Evolutionary conservation across 2,329 filamentous ascomycete species (phyloP).

Genomic region (Sporothrix inflata): DNA sequence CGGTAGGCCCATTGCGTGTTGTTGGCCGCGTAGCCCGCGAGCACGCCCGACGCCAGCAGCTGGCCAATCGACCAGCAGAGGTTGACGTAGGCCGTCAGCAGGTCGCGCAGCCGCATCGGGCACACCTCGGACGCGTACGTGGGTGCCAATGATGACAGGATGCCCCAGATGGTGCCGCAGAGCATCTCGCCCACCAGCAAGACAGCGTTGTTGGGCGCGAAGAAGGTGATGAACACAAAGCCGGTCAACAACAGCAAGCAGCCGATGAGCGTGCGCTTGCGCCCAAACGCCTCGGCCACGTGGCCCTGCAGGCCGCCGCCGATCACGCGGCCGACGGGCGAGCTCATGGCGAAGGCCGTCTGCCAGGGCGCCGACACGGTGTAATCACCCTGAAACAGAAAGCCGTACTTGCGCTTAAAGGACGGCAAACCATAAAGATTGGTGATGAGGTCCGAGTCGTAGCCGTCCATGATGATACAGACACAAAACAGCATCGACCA

Average conservation of each 20-base stretch:
- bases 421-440: conserved; percentile 32
- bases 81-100: conserved; percentile 62
- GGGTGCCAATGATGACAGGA: conserved; percentile 60
- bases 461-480: conserved; percentile 33
- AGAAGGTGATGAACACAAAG: conserved; percentile 65
- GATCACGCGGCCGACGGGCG: conserved; percentile 51
- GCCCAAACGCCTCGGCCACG: conserved; percentile 23
- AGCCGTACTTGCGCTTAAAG: conserved; percentile 37
- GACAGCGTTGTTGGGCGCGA: conserved; percentile 57
- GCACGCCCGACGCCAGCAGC: conserved; percentile 55
- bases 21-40: conserved; percentile 44
- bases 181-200: conserved; percentile 64
- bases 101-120: conserved; percentile 59
- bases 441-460: conserved; percentile 33
- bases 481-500: conserved; percentile 27
- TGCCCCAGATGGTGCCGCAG: conserved; percentile 61
- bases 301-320: conserved; percentile 52
- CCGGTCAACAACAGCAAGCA: conserved; percentile 37
- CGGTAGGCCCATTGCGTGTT: conserved; percentile 54
- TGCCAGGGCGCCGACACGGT: conserved; percentile 55
- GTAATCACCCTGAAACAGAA: conserved; percentile 37
- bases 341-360: conserved; percentile 45
- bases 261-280: conserved; percentile 21
- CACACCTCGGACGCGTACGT: conserved; percentile 65
- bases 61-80: conserved; percentile 66